These are phyloP conservation scores for Aspergillus coremiiformis DNA, from an alignment of 495 filamentous ascomycete species.

Conservation along the genomic window DNA sequence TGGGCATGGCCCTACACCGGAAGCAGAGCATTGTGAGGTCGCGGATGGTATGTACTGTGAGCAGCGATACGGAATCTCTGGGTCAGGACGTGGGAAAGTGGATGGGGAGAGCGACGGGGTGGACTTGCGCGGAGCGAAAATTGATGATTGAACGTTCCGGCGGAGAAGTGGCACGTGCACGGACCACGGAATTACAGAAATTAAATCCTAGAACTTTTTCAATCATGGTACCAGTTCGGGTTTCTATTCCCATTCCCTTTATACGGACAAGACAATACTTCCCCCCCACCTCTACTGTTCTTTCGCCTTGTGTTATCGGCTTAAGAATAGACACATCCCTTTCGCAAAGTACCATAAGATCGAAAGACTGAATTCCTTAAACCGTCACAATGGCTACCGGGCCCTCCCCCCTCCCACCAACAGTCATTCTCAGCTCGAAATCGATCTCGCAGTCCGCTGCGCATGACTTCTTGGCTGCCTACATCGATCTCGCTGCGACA, in stretches of 20 bases:
- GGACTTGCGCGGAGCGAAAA: constrained; percentile 32
- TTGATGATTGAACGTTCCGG: constrained; percentile 29
- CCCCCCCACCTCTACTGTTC: constrained; percentile 6
- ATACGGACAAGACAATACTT: constrained; percentile 11
- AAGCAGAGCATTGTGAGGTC: constrained; percentile 32
- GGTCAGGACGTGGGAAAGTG: background rate
- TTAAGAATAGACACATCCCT: too few species aligned
- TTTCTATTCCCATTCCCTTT: too few species aligned
- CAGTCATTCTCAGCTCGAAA: constrained; percentile 34
- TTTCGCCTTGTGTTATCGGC: background rate
- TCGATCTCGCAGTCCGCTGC: constrained; percentile 46
- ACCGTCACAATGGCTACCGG: constrained; percentile 32
- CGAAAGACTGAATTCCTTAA: too few species aligned
- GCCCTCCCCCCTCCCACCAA: constrained; percentile 41
- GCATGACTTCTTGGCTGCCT: constrained; percentile 49
- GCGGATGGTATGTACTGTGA: background rate
- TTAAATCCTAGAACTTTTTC: constrained; percentile 3
- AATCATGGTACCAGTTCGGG: too few species aligned
- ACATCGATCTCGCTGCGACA: constrained; percentile 47
- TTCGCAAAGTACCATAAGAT: too few species aligned
- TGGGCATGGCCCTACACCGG: constrained; percentile 28
- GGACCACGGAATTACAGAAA: constrained; percentile 19
- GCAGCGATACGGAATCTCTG: background rate
- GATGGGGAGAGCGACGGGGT: constrained; percentile 1
- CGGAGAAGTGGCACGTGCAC: constrained; percentile 30